These are phyloP conservation scores for Nicotiana sylvestris DNA, from an alignment of 257 asterid genomes.

Conservation along the genomic window DNA sequence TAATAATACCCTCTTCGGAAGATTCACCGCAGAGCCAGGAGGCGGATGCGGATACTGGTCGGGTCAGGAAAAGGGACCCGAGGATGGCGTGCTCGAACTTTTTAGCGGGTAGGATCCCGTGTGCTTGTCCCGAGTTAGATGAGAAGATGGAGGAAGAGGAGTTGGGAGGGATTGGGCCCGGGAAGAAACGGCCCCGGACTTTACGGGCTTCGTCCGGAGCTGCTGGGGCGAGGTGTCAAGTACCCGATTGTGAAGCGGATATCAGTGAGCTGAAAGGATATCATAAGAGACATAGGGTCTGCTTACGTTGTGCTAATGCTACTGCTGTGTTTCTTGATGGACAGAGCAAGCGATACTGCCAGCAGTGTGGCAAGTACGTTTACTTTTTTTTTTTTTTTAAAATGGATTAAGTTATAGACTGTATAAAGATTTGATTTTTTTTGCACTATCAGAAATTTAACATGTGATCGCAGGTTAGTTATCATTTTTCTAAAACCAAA, in stretches of 20 bases:
- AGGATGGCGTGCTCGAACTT: conserved; percentile 78
- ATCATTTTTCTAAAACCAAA: too few species aligned
- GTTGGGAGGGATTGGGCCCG: conserved; percentile 28
- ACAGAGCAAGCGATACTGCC: conserved; percentile 82
- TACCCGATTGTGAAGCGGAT: conserved; percentile 81
- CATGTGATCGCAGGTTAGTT: too few species aligned
- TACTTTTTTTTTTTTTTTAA: background rate
- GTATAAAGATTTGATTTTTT: too few species aligned
- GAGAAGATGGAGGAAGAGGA: conserved; percentile 57
- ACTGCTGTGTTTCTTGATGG: conserved; percentile 65
- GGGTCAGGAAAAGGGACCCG: conserved; percentile 82
- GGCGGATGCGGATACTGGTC: conserved; percentile 20
- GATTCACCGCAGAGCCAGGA: background rate
- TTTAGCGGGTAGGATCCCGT: conserved; percentile 82
- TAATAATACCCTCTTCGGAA: conserved; percentile 2
- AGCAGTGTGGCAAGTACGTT: conserved; percentile 62
- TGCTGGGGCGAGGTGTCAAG: conserved; percentile 66
- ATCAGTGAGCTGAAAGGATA: conserved; percentile 93
- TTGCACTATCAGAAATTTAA: too few species aligned
- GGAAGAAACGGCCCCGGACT: conserved; percentile 65
- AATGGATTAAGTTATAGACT: background rate
- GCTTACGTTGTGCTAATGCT: conserved; percentile 82
- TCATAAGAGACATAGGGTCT: conserved; percentile 82
- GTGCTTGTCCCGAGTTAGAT: conserved; percentile 95
- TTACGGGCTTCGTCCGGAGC: conserved; percentile 36